A percentile compares a stretch with the other conserved stretches of the same genome.
Conservation (phyloP, 1,284 basidiomycete genomes). For the Polyporus tsugae region DNA sequence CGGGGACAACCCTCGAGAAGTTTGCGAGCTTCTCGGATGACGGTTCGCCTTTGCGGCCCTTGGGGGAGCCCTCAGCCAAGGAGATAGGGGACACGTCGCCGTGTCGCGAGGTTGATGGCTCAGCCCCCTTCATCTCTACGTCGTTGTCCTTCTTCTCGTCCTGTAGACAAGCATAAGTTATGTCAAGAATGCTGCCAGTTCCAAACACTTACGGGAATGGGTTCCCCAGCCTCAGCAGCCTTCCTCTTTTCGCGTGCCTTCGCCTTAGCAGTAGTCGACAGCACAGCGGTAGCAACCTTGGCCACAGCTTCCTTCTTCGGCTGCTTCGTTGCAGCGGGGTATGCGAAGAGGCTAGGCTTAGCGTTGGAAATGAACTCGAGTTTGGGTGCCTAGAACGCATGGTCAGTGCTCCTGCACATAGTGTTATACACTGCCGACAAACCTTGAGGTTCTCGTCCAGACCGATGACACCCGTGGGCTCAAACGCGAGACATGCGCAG, state of each 20-base stretch:
- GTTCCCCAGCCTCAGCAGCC: slow-evolving; percentile 79
- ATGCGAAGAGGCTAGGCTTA: slow-evolving; percentile 89
- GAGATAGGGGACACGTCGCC: slow-evolving; percentile 67
- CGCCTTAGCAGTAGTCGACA: slow-evolving; percentile 94
- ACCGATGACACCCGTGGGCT: slow-evolving; percentile 93
- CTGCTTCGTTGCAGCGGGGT: slow-evolving; percentile 84
- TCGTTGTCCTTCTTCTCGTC: slow-evolving; percentile 71
- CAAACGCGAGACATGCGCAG: slow-evolving; percentile 90
- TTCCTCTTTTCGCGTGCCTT: slow-evolving; percentile 93
- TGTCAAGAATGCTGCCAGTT: slow-evolving; percentile 4
- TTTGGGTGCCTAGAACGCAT: slow-evolving; percentile 73
- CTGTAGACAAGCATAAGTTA: slow-evolving; percentile 44
- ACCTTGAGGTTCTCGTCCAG: slow-evolving; percentile 82
- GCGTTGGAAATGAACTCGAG: slow-evolving; percentile 92
- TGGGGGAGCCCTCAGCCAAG: slow-evolving; percentile 50
- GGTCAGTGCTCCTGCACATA: slow-evolving; percentile 7
- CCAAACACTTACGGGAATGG: slow-evolving; percentile 78
- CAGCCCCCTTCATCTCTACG: slow-evolving; percentile 78
- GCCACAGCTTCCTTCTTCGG: slow-evolving; percentile 91
- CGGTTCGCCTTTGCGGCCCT: slow-evolving; percentile 73
- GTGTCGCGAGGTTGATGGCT: slow-evolving; percentile 51
- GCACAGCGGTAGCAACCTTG: slow-evolving; percentile 91
- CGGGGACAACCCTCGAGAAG: slow-evolving; percentile 92
- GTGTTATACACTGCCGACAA: neutral
- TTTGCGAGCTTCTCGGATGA: slow-evolving; percentile 83